Evolutionary conservation across 2,329 filamentous ascomycete genomes (phyloP), one percentile per base, ranked within the genome.

Genomic region (Colletotrichum liaoningense): DNA sequence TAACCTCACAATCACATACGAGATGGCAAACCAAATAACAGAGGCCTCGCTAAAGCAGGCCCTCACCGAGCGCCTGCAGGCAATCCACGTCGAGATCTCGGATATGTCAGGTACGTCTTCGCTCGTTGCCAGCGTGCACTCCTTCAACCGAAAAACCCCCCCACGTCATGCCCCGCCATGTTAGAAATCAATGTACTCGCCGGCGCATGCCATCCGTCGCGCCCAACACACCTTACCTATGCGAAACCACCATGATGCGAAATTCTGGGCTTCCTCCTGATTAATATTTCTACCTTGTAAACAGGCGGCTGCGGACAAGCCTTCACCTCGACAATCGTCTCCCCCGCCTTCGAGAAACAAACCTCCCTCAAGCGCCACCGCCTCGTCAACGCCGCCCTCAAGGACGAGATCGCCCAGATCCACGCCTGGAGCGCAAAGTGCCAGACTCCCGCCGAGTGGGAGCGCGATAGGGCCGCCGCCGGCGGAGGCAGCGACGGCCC

Each of bases 341-440:
- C 92, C 9, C 87, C 92, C 38, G 86, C 90, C 70, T 95, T 95
- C 81, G 86, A 88, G 69, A 91, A 91, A 78, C 93, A 93, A 82
- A 93, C 86, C 79, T 94, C 94, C 65, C 90, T 98, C 71, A 95
- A 95, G 81, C 90, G 95, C 70, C 94, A 98, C 84, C 92, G 95
- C 56, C 88, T 97, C 75, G 95, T 97, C 78, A 98, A 98, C 84
- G 89, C 89, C 19, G 91, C 92, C 5, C 87, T 98, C 78, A 96
- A 95, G 85, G 90, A 92, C 59, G 95, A 98, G 85, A 97, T 98
- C 81, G 94, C 94, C 19, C 90, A 90, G 76, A 97, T 98, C 78
- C 95, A 98, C 86, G 95, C 95, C 52, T 98, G 95, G 95, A 97
- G 94, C 69, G 94, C 95, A 33, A 97, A 95, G 84, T 98, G 95